Conservation (phyloP, 352 stramenopile genomes). For the Phytopythium vexans region DNA sequence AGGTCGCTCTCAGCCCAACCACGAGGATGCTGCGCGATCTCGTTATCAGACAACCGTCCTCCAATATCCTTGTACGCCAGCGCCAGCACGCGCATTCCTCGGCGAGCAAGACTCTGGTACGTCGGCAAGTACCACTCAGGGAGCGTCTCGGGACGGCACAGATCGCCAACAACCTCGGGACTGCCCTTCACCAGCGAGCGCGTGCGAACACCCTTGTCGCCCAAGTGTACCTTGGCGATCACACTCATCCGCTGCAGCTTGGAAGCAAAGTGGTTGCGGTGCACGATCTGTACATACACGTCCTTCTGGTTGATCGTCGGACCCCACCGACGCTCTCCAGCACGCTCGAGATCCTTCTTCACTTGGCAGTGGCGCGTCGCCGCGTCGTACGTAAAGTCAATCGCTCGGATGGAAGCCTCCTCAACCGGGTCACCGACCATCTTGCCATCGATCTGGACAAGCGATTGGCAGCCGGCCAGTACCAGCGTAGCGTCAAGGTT, state of each 20-base stretch:
- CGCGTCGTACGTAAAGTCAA: slow-evolving; percentile 91
- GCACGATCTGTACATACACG: slow-evolving; percentile 88
- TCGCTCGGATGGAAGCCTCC: slow-evolving; percentile 94
- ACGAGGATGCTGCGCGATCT: slow-evolving; percentile 80
- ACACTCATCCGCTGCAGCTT: slow-evolving; percentile 97
- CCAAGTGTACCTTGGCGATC: slow-evolving; percentile 86
- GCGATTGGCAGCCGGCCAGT: slow-evolving; percentile 93
- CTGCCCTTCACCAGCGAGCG: slow-evolving; percentile 97
- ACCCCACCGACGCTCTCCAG: slow-evolving; percentile 68
- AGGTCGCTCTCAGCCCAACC: slow-evolving; percentile 93
- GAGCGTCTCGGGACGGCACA: slow-evolving; percentile 82
- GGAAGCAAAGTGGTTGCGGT: slow-evolving; percentile 95
- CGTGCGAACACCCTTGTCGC: slow-evolving; percentile 58
- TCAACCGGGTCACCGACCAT: slow-evolving; percentile 98
- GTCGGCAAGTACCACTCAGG: slow-evolving; percentile 90
- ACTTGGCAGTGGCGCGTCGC: slow-evolving; percentile 68
- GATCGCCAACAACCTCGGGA: slow-evolving; percentile 89
- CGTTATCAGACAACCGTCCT: slow-evolving; percentile 54
- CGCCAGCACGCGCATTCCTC: slow-evolving; percentile 92
- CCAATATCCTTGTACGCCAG: slow-evolving; percentile 94
- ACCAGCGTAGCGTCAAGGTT: slow-evolving; percentile 82
- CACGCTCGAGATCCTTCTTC: slow-evolving; percentile 71
- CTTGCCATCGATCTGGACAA: slow-evolving; percentile 96
- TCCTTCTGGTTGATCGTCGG: slow-evolving; percentile 69
- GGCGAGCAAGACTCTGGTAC: slow-evolving; percentile 80